Evolutionary conservation across 306 rosid genomes (phyloP).

Genomic region (Rubus idaeus): DNA sequence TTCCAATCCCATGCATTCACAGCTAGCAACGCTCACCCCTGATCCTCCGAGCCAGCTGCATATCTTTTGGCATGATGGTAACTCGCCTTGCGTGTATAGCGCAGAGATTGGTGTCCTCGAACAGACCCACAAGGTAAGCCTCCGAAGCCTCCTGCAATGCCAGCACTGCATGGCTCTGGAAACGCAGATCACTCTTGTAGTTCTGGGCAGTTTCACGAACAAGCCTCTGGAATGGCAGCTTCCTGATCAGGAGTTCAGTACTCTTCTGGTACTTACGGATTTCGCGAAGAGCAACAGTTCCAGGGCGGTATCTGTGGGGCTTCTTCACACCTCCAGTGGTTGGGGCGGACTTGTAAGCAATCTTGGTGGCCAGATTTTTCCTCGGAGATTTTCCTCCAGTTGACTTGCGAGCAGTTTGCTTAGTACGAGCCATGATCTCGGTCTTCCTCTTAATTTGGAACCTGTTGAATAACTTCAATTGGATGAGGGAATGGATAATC

Average conservation of each 20-base stretch:
- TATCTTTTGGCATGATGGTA: conserved; percentile 84
- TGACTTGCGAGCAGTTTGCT: conserved; percentile 4
- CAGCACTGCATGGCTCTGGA: conserved; percentile 83
- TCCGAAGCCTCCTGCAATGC: conserved; percentile 88
- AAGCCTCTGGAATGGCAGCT: conserved; percentile 83
- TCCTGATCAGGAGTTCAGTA: conserved; percentile 52
- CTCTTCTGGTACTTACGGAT: conserved; percentile 57
- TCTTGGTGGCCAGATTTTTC: conserved; percentile 2
- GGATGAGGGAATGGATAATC: not conserved
- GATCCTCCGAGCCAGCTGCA: conserved; percentile 77
- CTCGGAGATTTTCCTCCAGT: not conserved
- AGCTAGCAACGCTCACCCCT: conserved; percentile 58
- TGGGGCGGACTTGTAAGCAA: not conserved
- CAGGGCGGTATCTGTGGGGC: conserved; percentile 4
- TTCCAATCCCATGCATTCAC: not conserved
- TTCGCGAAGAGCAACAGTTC: conserved; percentile 35
- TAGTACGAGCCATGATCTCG: not conserved
- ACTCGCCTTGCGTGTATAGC: conserved; percentile 65
- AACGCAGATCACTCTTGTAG: conserved; percentile 81
- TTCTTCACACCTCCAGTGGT: conserved; percentile 1
- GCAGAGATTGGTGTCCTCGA: conserved; percentile 55
- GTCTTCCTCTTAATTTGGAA: not conserved
- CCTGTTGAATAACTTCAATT: not conserved
- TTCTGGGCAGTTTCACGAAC: conserved; percentile 89
- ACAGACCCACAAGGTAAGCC: conserved; percentile 75